Evolutionary conservation across 2,329 filamentous ascomycete species (phyloP).

Genomic region (Fusarium nelsonii): DNA sequence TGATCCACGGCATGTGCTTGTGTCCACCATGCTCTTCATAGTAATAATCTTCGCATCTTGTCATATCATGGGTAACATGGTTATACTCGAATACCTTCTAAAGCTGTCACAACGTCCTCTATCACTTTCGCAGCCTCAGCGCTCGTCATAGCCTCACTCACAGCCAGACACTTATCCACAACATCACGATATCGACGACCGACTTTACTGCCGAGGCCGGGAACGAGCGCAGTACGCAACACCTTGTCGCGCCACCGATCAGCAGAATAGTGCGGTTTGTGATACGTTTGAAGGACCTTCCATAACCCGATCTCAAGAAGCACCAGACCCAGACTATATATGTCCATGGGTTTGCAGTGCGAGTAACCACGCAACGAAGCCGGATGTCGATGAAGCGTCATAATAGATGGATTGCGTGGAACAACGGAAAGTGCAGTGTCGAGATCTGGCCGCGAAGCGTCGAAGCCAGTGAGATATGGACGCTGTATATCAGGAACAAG

Average conservation of each 20-base stretch:
- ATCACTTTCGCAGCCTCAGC: constrained; percentile 56
- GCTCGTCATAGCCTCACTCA: constrained; percentile 54
- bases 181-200: constrained; percentile 57
- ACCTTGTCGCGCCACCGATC: constrained; percentile 59
- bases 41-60: not conserved
- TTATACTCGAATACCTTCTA: constrained; percentile 55
- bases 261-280: constrained; percentile 58
- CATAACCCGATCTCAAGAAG: constrained; percentile 65
- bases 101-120: constrained; percentile 56
- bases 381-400: constrained; percentile 62
- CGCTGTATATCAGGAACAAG: constrained; percentile 56
- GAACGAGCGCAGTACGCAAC: constrained; percentile 56
- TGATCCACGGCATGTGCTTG: not conserved
- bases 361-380: constrained; percentile 56
- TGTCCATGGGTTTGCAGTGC: constrained; percentile 63
- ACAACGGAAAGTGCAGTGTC: constrained; percentile 63
- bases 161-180: constrained; percentile 57
- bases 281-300: constrained; percentile 57
- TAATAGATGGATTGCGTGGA: constrained; percentile 57
- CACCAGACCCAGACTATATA: constrained; percentile 65
- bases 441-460: constrained; percentile 65
- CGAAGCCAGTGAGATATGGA: constrained; percentile 66
- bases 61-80: not conserved
- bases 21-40: not conserved
- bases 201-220: constrained; percentile 57